Base-by-base conservation (phyloP, 2,329 filamentous ascomycete genomes). In the Neonectria sp. region DNA sequence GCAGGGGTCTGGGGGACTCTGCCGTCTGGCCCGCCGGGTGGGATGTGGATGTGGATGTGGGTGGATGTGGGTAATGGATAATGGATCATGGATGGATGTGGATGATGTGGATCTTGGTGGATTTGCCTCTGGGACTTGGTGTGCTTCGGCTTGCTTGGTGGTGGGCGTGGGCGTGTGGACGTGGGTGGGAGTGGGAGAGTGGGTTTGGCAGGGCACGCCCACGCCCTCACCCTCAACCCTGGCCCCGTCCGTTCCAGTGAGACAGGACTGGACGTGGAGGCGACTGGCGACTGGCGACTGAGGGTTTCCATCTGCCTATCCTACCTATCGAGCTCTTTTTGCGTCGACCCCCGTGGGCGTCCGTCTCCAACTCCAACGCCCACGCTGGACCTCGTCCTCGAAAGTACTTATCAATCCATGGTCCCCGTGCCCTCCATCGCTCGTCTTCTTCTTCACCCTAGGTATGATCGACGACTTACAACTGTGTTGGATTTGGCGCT, bases 391-490 rank as follows among this genome's bases (percentile, higher is more conserved):
- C 76, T 81, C 75, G 78, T 75, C 77, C 79, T 76, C 70, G 72
- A 11, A 45, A 45, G 40, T 86, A 86, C 85, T 85, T 87, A 86
- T 87, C 78, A 79, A 76, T 78, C 79, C 76, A 79, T 72, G 76
- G 73, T 79, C 83, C 84, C 84, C 82, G 77, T 83, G 82, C 78
- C 76, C 75, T 79, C 79, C 71, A 72, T 77, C 80, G 77, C 74
- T 69, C 77, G 67, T 80, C 78, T 70, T 72, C 73, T 64, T 75
- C 73, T 77, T 80, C 76, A 77, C 70, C 65, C 79, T 79, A 82
- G 73, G 67, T 80, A 83, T 82, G 83, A 86, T 86, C 83, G 83
- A 82, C 40, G 40, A 45, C 40, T 40, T 45, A 45, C 83, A 85
- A 76, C 82, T 79, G 80, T 73, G 82, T 84, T 78, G 79, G 81